Evolutionary conservation across 2,329 filamentous ascomycete species (phyloP).

Genomic region (Pseudonectria buxi): DNA sequence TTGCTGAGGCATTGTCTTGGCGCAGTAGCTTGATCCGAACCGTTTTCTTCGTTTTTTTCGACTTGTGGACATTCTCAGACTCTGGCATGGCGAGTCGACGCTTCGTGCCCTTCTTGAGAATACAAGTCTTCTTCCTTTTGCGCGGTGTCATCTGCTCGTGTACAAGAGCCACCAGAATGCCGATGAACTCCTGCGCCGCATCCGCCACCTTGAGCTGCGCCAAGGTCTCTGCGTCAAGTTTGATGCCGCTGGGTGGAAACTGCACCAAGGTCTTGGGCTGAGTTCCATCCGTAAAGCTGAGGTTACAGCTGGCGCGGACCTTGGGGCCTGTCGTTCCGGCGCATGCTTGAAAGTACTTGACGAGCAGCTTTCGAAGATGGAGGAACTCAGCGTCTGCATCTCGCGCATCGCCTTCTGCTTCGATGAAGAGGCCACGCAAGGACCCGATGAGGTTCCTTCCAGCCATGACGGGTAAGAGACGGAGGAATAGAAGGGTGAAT

Average conservation of each 20-base stretch:
- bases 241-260: slow-evolving; percentile 5
- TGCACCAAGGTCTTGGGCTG: slow-evolving; percentile 6
- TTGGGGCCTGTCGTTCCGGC: slow-evolving; percentile 8
- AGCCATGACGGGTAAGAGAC: background rate
- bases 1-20: background rate
- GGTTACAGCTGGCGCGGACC: slow-evolving; percentile 7
- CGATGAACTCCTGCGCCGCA: slow-evolving; percentile 9
- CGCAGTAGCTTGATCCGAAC: background rate
- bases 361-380: slow-evolving; percentile 5
- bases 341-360: slow-evolving; percentile 9
- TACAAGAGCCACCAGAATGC: slow-evolving; percentile 5
- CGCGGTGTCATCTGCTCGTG: slow-evolving; percentile 8
- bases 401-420: slow-evolving; percentile 7
- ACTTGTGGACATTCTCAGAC: background rate
- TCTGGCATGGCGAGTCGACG: slow-evolving; percentile 5
- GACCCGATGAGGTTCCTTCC: slow-evolving; percentile 11
- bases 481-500: too few relatives aligned
- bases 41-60: background rate
- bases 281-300: slow-evolving; percentile 16
- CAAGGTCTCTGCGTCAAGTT: slow-evolving; percentile 3
- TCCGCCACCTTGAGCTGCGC: slow-evolving; percentile 3
- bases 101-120: background rate
- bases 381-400: slow-evolving; percentile 9
- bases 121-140: slow-evolving; percentile 1
- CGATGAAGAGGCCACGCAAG: slow-evolving; percentile 13